Conservation (phyloP, 441 rosid genomes). For the Populus hybrid region DNA sequence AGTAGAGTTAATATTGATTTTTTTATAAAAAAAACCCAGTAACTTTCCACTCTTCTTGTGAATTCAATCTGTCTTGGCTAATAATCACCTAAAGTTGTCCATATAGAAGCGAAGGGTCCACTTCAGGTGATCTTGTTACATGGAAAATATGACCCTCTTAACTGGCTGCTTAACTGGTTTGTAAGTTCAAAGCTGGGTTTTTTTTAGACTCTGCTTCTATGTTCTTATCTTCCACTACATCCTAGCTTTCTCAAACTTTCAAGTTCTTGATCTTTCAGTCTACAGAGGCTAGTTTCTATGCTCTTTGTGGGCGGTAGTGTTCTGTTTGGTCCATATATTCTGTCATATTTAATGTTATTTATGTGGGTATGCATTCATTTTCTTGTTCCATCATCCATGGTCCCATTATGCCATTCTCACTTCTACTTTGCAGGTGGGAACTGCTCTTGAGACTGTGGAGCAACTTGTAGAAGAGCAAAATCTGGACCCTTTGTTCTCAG, state of each 20-base stretch:
- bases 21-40: no score
- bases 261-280: not conserved
- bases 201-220: not conserved
- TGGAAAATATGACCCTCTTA: not conserved
- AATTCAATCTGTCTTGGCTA: no score
- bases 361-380: not conserved
- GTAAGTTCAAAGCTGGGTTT: not conserved
- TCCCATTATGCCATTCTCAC: not conserved
- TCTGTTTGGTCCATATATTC: not conserved
- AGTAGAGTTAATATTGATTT: not conserved
- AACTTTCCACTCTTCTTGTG: not conserved
- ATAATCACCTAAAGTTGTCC: not conserved
- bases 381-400: not conserved
- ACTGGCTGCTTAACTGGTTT: not conserved
- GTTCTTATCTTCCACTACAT: not conserved
- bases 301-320: not conserved
- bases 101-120: not conserved
- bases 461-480: conserved; percentile 69
- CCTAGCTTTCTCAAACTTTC: not conserved
- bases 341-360: not conserved
- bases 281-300: not conserved
- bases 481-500: conserved; percentile 58
- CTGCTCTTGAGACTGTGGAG: conserved; percentile 60
- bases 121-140: not conserved
- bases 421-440: conserved; percentile 47